Conservation (phyloP, 345 rosid species). For the sweet orange (Citrus sinensis) region DVS_A1.0 CM039163.1:3980501-3981000, state of each 20-base stretch:
- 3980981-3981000: background rate
- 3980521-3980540: conserved; percentile 95
- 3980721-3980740: background rate
- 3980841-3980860: conserved; percentile 92
- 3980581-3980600: background rate
- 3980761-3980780: conserved; percentile 84
- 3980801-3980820: conserved; percentile 97
- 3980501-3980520: conserved; percentile 93
- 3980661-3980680: background rate
- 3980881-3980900: conserved; percentile 42
- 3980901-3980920: conserved; percentile 79
- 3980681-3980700: background rate
- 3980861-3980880: conserved; percentile 87
- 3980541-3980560: conserved; percentile 61
- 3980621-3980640: background rate
- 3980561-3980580: background rate
- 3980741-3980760: background rate
- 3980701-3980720: background rate
- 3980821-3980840: conserved; percentile 97
- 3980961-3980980: background rate
- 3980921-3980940: conserved; percentile 69
- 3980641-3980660: background rate
- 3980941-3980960: conserved; percentile 9
- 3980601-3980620: background rate
- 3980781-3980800: conserved; percentile 95